A percentile compares a stretch with the other conserved stretches of the same genome.
These are phyloP conservation scores for Silene uniflora DNA, from an alignment of 148 eudicot species.

Conservation along the genomic window DNA sequence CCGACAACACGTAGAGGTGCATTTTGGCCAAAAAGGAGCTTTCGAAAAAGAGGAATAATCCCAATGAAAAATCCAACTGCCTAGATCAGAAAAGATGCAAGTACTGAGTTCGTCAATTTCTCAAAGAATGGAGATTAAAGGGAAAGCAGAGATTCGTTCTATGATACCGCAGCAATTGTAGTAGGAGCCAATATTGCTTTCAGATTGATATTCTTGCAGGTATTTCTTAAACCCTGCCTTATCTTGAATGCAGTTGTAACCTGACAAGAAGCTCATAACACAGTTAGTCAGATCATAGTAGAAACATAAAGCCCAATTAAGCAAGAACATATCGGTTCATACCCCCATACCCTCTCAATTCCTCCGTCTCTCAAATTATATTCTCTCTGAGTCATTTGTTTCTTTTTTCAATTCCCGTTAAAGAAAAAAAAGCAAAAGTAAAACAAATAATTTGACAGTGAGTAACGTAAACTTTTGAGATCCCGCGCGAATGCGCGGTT, in stretches of 20 bases:
- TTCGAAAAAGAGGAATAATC: constrained; percentile 21
- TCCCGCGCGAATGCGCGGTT: too few species aligned
- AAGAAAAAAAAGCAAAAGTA: too few species aligned
- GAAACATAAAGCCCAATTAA: neutral
- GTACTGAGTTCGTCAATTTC: neutral
- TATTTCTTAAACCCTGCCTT: constrained; percentile 11
- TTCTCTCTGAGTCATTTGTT: too few species aligned
- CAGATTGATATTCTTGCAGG: constrained; percentile 24
- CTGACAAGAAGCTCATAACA: constrained; percentile 15
- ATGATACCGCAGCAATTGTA: constrained; percentile 36
- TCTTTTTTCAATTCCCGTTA: too few species aligned
- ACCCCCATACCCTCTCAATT: too few species aligned
- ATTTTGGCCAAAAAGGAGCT: constrained; percentile 21
- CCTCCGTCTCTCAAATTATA: too few species aligned
- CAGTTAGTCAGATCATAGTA: neutral
- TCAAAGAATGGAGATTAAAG: neutral
- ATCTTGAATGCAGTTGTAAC: constrained; percentile 12
- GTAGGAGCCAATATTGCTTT: constrained; percentile 38
- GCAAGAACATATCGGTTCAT: neutral
- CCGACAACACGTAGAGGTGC: constrained; percentile 26
- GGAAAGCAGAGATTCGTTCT: neutral
- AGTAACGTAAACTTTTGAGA: too few species aligned
- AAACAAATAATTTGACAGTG: too few species aligned
- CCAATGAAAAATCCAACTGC: constrained; percentile 24
- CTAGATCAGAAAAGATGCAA: neutral